phyloP scores from a whole-genome alignment of 169 alveolate species.

The Plasmodium coatneyi region DNA sequence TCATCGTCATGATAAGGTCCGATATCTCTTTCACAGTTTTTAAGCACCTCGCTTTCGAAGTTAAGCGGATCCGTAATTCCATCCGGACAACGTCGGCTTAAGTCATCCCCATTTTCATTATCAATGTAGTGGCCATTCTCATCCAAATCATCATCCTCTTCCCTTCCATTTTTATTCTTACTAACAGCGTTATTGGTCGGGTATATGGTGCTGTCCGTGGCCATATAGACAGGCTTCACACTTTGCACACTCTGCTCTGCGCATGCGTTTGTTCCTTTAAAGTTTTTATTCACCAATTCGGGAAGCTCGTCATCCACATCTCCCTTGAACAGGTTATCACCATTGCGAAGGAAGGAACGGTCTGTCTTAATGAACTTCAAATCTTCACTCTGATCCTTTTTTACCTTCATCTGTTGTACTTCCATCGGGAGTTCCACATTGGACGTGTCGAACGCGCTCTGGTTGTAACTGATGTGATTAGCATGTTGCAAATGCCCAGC shows the following conservation, averaged over 20 bases:
- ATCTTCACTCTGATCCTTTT: not conserved
- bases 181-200: not conserved
- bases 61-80: not conserved
- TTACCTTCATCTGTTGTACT: not conserved
- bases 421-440: not conserved
- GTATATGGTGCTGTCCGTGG: slow-evolving; percentile 12
- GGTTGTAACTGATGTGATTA: not conserved
- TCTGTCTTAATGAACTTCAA: not conserved
- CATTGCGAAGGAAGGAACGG: not conserved
- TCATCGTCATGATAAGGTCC: not conserved
- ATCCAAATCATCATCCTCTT: slow-evolving; percentile 6
- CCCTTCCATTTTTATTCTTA: slow-evolving; percentile 3
- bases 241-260: not conserved
- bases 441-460: not conserved
- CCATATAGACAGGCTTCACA: not conserved
- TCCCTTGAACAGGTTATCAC: not conserved
- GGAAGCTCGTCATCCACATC: not conserved
- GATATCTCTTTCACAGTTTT: not conserved
- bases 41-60: not conserved
- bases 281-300: not conserved
- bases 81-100: not conserved
- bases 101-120: slow-evolving; percentile 7
- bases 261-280: not conserved
- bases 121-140: slow-evolving; percentile 5
- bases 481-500: not conserved